Conservation (phyloP, 164 flowering plant genomes). For the Aristolochia californica region DNA sequence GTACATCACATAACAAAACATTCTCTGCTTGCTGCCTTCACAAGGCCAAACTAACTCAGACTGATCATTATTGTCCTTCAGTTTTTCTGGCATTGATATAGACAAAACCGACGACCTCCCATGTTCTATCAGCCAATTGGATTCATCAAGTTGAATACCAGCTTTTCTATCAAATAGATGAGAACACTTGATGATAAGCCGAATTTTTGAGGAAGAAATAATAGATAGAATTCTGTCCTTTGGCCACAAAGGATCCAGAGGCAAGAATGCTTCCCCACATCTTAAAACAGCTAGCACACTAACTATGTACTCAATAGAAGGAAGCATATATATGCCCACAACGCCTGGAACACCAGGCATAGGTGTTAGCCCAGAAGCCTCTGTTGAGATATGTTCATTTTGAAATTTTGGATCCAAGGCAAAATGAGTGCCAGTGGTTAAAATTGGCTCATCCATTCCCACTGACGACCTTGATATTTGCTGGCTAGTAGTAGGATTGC, state of each 20-base stretch:
- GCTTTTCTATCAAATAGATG: constrained; percentile 17
- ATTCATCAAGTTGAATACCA: constrained; percentile 15
- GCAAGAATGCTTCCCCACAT: constrained; percentile 81
- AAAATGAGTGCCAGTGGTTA: not conserved
- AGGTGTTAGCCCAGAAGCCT: not conserved
- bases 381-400: not conserved
- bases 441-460: not conserved
- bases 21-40: constrained; percentile 28
- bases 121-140: constrained; percentile 35
- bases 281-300: constrained; percentile 68
- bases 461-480: constrained; percentile 4
- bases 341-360: constrained; percentile 23
- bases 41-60: constrained; percentile 45
- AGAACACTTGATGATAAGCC: constrained; percentile 35
- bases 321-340: constrained; percentile 60
- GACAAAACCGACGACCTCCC: constrained; percentile 28
- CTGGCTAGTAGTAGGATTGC: constrained; percentile 2
- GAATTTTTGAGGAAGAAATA: constrained; percentile 38
- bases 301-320: constrained; percentile 72
- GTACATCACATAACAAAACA: constrained; percentile 75
- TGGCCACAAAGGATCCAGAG: constrained; percentile 86
- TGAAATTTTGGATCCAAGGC: not conserved
- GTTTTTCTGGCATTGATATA: constrained; percentile 29
- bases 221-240: constrained; percentile 49
- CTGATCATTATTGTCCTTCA: constrained; percentile 6